Percentiles rank a stretch among this genome's conserved stretches.
phyloP scores from a whole-genome alignment of 2,329 filamentous ascomycete genomes.

The Penicillium freii region DNA sequence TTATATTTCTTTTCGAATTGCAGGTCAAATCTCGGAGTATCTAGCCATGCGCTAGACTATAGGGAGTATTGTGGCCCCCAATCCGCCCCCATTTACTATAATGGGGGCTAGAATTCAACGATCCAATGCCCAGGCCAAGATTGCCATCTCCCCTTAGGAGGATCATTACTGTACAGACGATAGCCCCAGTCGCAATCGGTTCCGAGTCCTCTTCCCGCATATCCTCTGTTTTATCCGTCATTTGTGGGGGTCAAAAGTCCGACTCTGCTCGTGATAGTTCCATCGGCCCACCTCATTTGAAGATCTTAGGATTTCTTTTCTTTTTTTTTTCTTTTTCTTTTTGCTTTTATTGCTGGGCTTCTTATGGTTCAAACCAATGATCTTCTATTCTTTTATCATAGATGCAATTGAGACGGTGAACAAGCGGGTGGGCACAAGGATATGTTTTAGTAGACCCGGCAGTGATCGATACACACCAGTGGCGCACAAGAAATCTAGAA shows the following conservation, averaged over 20 bases:
- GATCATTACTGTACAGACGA: slow-evolving; percentile 21
- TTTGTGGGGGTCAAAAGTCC: slow-evolving; percentile 23
- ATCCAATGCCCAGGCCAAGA: slow-evolving; percentile 12
- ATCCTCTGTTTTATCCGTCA: slow-evolving; percentile 21
- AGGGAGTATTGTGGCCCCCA: slow-evolving; percentile 24
- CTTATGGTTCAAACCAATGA: slow-evolving; percentile 12
- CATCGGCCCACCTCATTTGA: slow-evolving; percentile 20
- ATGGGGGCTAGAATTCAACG: slow-evolving; percentile 23
- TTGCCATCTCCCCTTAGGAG: slow-evolving; percentile 15
- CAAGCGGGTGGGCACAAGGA: slow-evolving; percentile 5
- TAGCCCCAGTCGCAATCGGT: slow-evolving; percentile 20
- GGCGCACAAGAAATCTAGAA: slow-evolving; percentile 20
- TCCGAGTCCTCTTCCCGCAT: slow-evolving; percentile 13
- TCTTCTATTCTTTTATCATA: slow-evolving; percentile 10
- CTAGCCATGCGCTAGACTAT: not conserved
- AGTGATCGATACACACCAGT: slow-evolving; percentile 9
- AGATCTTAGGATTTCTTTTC: slow-evolving; percentile 16
- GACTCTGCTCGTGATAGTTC: slow-evolving; percentile 13
- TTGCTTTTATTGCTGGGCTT: slow-evolving; percentile 4
- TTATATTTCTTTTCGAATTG: not conserved
- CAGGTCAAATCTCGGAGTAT: not conserved
- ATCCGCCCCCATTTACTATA: slow-evolving; percentile 20
- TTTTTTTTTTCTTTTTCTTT: not conserved
- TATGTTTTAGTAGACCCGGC: slow-evolving; percentile 11
- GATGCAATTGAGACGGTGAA: slow-evolving; percentile 8